Percentiles rank a stretch among this genome's conserved stretches.
Conservation (phyloP, 2,329 filamentous ascomycete species). For the Talaromyces sp. region DNA sequence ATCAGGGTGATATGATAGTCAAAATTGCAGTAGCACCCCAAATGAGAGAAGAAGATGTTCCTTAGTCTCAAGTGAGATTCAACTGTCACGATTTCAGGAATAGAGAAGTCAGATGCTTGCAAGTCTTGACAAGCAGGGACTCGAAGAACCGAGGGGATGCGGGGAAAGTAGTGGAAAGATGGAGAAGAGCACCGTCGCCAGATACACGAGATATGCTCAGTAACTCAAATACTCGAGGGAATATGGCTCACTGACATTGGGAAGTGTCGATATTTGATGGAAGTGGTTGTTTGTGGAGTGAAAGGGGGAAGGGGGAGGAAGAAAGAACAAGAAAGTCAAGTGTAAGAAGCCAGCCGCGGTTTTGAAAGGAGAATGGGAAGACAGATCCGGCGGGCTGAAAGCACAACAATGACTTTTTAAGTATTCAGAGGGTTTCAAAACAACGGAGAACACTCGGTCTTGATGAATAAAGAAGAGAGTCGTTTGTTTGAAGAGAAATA, state of each 20-base stretch:
- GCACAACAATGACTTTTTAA: conserved; percentile 5
- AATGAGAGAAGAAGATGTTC: not conserved
- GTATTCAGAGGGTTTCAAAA: not conserved
- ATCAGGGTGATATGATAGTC: not conserved
- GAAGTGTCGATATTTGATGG: not conserved
- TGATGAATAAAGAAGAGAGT: not conserved
- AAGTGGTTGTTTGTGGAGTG: not conserved
- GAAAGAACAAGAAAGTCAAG: not conserved
- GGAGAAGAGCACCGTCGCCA: conserved; percentile 14
- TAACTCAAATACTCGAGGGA: too few species aligned
- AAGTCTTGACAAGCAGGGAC: not conserved
- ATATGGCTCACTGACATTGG: not conserved
- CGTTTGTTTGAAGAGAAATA: not conserved
- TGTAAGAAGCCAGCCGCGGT: not conserved
- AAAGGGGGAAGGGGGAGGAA: not conserved
- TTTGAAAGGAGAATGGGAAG: not conserved
- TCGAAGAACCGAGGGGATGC: conserved; percentile 13
- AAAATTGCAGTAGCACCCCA: not conserved
- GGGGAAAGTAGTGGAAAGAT: conserved; percentile 16
- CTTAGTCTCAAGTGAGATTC: not conserved
- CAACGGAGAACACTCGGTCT: not conserved
- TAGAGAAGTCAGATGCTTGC: conserved; percentile 1
- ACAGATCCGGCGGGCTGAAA: not conserved
- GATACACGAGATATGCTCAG: not conserved
- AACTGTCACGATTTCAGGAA: not conserved